A percentile compares a stretch with the other conserved stretches of the same genome.
These are phyloP conservation scores for Microdochium nivale DNA, from an alignment of 2,329 filamentous ascomycete species.

Conservation along the genomic window DNA sequence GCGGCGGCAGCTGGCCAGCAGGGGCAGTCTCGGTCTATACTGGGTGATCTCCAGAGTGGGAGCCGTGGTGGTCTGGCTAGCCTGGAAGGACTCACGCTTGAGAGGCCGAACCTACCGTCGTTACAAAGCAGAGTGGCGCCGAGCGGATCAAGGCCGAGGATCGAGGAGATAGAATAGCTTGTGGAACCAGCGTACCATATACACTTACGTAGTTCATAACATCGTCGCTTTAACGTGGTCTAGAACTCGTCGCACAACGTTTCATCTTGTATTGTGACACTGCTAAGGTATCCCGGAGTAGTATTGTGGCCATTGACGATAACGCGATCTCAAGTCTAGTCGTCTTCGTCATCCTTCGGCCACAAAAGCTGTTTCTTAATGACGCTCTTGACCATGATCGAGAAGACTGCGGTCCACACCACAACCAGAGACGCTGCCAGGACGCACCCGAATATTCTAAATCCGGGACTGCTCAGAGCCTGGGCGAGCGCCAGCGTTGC, in stretches of 20 bases:
- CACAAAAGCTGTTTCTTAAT: conserved; percentile 60
- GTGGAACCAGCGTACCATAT: too few relatives aligned
- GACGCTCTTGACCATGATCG: conserved; percentile 63
- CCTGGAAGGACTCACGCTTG: conserved; percentile 19
- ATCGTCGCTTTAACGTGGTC: too few relatives aligned
- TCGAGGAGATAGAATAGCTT: conserved; percentile 25
- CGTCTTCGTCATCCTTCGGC: conserved; percentile 53
- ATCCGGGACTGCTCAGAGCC: conserved; percentile 48
- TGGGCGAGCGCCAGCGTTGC: conserved; percentile 64
- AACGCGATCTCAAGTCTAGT: too few relatives aligned
- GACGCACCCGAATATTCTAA: conserved; percentile 59
- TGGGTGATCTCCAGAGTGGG: conserved; percentile 1
- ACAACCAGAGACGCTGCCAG: conserved; percentile 58
- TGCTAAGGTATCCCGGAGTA: too few relatives aligned
- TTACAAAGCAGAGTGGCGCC: conserved; percentile 9
- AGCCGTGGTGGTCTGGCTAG: conserved; percentile 22
- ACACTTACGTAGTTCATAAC: too few relatives aligned
- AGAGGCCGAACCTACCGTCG: conserved; percentile 10
- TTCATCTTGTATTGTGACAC: too few relatives aligned
- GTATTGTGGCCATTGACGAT: too few relatives aligned
- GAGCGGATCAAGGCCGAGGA: conserved; percentile 12
- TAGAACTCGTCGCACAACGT: too few relatives aligned
- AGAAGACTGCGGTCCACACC: conserved; percentile 61
- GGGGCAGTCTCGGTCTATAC: not conserved
- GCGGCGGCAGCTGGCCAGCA: conserved; percentile 3